Conservation (phyloP, 2,329 filamentous ascomycete species). For the Fusarium sp. region DNA sequence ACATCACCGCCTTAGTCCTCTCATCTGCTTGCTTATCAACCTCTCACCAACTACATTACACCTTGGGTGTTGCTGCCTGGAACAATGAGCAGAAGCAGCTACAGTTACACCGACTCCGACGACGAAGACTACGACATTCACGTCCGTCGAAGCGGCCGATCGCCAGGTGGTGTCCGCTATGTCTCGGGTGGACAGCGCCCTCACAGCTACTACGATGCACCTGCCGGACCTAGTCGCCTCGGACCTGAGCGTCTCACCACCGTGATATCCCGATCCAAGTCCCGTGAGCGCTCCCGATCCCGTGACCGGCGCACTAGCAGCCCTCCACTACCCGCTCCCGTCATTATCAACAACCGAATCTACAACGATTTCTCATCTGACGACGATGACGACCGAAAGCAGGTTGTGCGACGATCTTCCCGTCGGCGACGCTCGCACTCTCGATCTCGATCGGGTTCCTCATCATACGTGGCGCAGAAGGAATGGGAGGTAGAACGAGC, state of each 20-base stretch:
- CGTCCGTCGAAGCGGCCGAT: slow-evolving; percentile 56
- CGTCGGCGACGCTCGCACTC: slow-evolving; percentile 47
- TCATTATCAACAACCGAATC: slow-evolving; percentile 70
- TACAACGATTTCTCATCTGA: slow-evolving; percentile 62
- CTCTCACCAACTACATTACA: neutral
- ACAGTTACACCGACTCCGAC: slow-evolving; percentile 58
- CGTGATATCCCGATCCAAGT: slow-evolving; percentile 55
- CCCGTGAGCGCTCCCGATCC: slow-evolving; percentile 58
- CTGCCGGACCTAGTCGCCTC: slow-evolving; percentile 57
- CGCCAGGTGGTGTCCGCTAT: slow-evolving; percentile 58
- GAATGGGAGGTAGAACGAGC: slow-evolving; percentile 55
- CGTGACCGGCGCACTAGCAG: slow-evolving; percentile 60
- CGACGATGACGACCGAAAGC: slow-evolving; percentile 49
- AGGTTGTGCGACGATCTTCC: slow-evolving; percentile 42
- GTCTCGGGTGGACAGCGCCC: slow-evolving; percentile 56
- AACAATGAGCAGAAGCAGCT: slow-evolving; percentile 50
- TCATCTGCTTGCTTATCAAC: neutral
- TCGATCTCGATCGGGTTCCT: slow-evolving; percentile 50
- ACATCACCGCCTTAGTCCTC: neutral
- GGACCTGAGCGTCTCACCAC: slow-evolving; percentile 60
- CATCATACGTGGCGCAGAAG: slow-evolving; percentile 56
- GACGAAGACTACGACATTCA: slow-evolving; percentile 68
- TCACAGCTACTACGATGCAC: slow-evolving; percentile 55
- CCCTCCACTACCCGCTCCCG: slow-evolving; percentile 54
- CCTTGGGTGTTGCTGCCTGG: neutral